These are phyloP conservation scores for Fusarium verticillioides DNA, from an alignment of 2,329 filamentous ascomycete genomes.

Conservation along the genomic window DNA sequence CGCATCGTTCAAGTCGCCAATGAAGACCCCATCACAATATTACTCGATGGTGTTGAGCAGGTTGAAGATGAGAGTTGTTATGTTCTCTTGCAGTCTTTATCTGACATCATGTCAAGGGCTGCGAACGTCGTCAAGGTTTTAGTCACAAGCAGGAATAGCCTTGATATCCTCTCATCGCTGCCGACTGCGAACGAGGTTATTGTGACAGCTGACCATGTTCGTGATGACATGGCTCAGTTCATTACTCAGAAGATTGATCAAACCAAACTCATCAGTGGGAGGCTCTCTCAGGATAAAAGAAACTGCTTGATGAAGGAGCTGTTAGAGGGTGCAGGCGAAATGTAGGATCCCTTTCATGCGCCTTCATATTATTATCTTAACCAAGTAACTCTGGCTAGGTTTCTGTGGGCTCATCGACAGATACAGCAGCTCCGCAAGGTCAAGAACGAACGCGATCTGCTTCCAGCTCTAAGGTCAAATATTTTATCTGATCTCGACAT, in stretches of 20 bases:
- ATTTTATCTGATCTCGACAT: background rate
- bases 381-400: background rate
- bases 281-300: background rate
- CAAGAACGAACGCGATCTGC: background rate
- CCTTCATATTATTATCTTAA: fast-evolving
- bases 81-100: background rate
- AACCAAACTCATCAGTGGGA: background rate
- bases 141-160: background rate
- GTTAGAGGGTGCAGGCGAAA: background rate
- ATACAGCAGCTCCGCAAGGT: constrained; percentile 1
- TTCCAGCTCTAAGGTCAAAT: background rate
- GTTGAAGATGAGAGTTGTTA: background rate
- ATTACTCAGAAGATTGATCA: background rate
- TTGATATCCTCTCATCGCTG: background rate
- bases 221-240: background rate
- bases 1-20: constrained; percentile 11
- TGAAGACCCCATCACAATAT: constrained; percentile 12
- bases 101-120: background rate
- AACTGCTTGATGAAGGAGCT: background rate
- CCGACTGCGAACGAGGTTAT: background rate
- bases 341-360: background rate
- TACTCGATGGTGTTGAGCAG: constrained; percentile 1
- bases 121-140: constrained; percentile 1
- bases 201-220: background rate
- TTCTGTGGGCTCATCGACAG: background rate